Conservation (phyloP, 202 grass and related monocot species). For the Zizania palustris region DNA sequence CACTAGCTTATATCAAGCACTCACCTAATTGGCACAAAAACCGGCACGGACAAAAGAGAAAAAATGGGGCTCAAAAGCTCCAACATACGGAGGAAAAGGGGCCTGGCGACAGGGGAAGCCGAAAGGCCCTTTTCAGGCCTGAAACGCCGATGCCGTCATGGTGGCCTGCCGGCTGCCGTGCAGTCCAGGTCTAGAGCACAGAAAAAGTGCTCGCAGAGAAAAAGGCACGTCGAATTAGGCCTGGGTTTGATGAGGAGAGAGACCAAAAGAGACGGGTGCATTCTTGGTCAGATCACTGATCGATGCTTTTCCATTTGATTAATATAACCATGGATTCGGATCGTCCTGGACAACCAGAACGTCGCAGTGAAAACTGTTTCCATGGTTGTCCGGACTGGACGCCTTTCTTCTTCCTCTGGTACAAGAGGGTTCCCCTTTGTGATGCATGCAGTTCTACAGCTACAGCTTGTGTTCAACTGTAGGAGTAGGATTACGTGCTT, state of each 20-base stretch:
- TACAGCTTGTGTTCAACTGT: too few relatives aligned
- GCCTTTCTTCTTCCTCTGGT: too few relatives aligned
- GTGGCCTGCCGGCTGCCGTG: neutral
- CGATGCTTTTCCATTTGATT: neutral
- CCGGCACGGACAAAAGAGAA: neutral
- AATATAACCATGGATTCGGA: too few relatives aligned
- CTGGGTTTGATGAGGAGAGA: too few relatives aligned
- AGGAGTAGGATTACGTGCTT: neutral
- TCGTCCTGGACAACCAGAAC: too few relatives aligned
- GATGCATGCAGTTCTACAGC: too few relatives aligned
- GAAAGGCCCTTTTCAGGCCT: conserved; percentile 38
- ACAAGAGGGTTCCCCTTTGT: too few relatives aligned
- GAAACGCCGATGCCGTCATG: neutral
- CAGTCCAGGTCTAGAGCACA: conserved; percentile 35
- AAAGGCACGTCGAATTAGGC: neutral
- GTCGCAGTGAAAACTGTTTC: too few relatives aligned
- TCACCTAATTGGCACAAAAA: neutral
- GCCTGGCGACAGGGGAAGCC: conserved; percentile 1
- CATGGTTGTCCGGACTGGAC: too few relatives aligned
- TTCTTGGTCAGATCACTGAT: neutral
- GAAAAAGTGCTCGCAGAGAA: neutral
- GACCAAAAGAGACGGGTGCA: neutral
- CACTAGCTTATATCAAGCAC: neutral
- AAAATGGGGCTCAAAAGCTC: neutral
- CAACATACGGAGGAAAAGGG: conserved; percentile 4